Percentiles rank a stretch among this genome's conserved stretches.
Evolutionary conservation across 768 basidiomycete genomes (phyloP).

Genomic region (Termitomyces bulborhizus): DNA sequence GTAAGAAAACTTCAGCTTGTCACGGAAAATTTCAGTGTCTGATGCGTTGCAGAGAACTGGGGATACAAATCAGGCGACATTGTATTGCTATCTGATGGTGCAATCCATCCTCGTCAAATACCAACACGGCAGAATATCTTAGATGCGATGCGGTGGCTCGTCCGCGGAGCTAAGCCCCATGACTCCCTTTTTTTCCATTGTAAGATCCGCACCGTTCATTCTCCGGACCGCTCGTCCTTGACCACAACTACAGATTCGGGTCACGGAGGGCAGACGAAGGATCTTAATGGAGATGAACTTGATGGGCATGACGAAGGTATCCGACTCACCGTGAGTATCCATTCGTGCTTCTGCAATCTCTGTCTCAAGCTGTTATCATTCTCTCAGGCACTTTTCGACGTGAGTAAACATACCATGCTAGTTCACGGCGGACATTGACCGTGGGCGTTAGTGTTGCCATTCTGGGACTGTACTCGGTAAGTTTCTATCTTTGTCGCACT

Average conservation of each 20-base stretch:
- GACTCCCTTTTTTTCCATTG: conserved; percentile 81
- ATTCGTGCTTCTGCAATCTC: not conserved
- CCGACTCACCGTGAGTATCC: conserved; percentile 38
- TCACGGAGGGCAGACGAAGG: conserved; percentile 88
- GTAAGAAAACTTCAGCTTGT: conserved; percentile 22
- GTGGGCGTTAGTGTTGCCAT: conserved; percentile 38
- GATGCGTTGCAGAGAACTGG: conserved; percentile 26
- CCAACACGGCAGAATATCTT: conserved; percentile 45
- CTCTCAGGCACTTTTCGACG: conserved; percentile 48
- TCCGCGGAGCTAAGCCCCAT: conserved; percentile 57
- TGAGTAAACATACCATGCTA: conserved; percentile 18
- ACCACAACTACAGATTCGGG: conserved; percentile 60
- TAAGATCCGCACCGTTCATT: conserved; percentile 17
- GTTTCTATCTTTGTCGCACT: conserved; percentile 4
- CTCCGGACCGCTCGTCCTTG: not conserved
- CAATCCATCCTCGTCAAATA: conserved; percentile 30
- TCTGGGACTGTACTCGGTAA: conserved; percentile 48
- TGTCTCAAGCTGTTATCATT: not conserved
- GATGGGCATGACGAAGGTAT: conserved; percentile 78
- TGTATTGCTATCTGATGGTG: conserved; percentile 63
- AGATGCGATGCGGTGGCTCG: conserved; percentile 53
- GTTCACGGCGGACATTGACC: not conserved
- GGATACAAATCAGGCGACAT: conserved; percentile 58
- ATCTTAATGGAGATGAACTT: conserved; percentile 70
- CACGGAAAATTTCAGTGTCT: not conserved